A percentile compares a stretch with the other conserved stretches of the same genome.
Conservation (phyloP, 2,329 filamentous ascomycete genomes). For the Epichloe bromicola region DNA sequence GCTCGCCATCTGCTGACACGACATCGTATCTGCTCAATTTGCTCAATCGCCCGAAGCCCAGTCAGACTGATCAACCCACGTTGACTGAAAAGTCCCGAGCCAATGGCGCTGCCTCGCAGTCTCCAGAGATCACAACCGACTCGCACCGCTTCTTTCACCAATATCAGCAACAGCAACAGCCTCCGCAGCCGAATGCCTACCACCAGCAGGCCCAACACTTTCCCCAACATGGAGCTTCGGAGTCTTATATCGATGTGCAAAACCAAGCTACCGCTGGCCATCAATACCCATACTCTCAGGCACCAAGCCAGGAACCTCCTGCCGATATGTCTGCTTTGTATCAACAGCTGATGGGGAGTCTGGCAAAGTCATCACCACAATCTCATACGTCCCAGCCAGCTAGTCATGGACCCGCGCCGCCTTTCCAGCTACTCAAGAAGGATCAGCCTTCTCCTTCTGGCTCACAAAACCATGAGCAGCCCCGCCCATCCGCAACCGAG, state of each 20-base stretch:
- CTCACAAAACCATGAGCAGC: slow-evolving; percentile 26
- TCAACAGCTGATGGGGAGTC: slow-evolving; percentile 24
- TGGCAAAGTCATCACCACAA: slow-evolving; percentile 28
- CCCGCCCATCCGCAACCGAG: slow-evolving; percentile 25
- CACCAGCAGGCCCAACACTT: slow-evolving; percentile 15
- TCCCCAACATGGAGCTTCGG: slow-evolving; percentile 14
- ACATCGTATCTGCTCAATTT: slow-evolving; percentile 79
- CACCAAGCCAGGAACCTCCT: slow-evolving; percentile 21
- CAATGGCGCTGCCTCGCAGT: slow-evolving; percentile 32
- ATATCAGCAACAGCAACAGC: slow-evolving; percentile 17
- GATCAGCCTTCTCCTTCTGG: slow-evolving; percentile 25
- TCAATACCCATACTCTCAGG: slow-evolving; percentile 6
- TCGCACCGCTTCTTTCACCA: slow-evolving; percentile 16
- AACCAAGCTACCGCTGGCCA: slow-evolving; percentile 13
- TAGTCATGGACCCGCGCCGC: slow-evolving; percentile 18
- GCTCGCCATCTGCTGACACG: slow-evolving; percentile 51
- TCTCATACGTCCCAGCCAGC: slow-evolving; percentile 23
- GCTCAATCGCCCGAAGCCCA: slow-evolving; percentile 64
- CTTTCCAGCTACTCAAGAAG: slow-evolving; percentile 40
- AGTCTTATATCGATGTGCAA: slow-evolving; percentile 14
- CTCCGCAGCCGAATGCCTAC: slow-evolving; percentile 12
- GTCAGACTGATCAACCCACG: slow-evolving; percentile 38
- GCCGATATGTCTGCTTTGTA: slow-evolving; percentile 23
- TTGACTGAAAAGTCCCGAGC: slow-evolving; percentile 30
- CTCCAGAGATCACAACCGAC: slow-evolving; percentile 19